Evolutionary conservation across 75 land plant genomes (phyloP), one percentile per base, ranked within the genome.

Genomic region (Gnetum montanum): DNA sequence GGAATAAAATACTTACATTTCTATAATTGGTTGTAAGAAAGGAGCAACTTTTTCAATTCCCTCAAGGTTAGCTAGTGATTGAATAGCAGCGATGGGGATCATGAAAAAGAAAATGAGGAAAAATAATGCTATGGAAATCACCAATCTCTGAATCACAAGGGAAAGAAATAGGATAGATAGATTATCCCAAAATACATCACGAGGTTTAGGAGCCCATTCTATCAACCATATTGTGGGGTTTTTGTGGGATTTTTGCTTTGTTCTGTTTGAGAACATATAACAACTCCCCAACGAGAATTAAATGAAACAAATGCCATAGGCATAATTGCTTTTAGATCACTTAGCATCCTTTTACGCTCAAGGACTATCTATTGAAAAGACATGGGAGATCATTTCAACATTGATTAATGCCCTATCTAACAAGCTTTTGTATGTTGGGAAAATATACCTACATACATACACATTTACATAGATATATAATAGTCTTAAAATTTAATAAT

Each of bases 81-180:
- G 98, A 46, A 93, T 95, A 63, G 79, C 74, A 31, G 84, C 81
- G 33, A 93, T 79, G 3, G 98, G 98, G 57, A 88, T 85, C 85
- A 88, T 88, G 72, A 75, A 93, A 69, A 88, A 93, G 58, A 88
- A 93, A 6, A 93, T 65, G 36, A 88, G 57, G 15, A 78, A 71
- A 72, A 93, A 93, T 3, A 93, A 72, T 3, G 64, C 22, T 8
- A 79, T 52, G 0, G 79, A 55, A 34, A 89, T 78, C 11, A 85
- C 7, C 26, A 93, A 80, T 60, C 59, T 82, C 26, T 95, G 67
- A 2, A 82, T 68, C 35, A 65, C 71, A 6, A 88, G 74, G 28
- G 68, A 48, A 34, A 77, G 63, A 58, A 73, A 84, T 30, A 89
- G 89, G 19, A 84, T 77, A 10, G 82, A 58, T 18, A 84, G 59